These are phyloP conservation scores for Apostasia ramifera DNA, from an alignment of 106 monocot genomes.

Conservation along the genomic window DNA sequence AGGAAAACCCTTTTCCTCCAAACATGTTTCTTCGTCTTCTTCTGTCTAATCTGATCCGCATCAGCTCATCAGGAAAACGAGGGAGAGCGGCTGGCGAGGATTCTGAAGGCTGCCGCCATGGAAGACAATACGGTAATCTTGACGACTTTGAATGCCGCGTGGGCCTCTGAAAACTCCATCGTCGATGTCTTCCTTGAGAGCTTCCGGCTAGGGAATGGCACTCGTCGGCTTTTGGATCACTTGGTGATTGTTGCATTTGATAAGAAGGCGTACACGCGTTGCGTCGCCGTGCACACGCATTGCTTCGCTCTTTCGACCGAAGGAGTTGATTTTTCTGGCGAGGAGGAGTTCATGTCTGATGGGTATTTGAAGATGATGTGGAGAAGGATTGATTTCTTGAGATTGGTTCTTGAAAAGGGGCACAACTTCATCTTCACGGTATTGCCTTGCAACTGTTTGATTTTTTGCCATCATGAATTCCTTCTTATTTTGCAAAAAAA, in stretches of 20 bases:
- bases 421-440: constrained; percentile 79
- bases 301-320: constrained; percentile 46
- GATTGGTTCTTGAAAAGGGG: constrained; percentile 49
- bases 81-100: constrained; percentile 23
- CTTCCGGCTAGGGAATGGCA: constrained; percentile 42
- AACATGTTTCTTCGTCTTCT: too few species aligned
- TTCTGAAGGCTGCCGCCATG: constrained; percentile 47
- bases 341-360: constrained; percentile 50
- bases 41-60: background rate
- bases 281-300: constrained; percentile 40
- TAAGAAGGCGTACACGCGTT: constrained; percentile 36
- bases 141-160: constrained; percentile 65
- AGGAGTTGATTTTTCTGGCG: constrained; percentile 55
- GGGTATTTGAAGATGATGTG: constrained; percentile 79
- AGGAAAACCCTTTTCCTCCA: too few species aligned
- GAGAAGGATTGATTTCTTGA: constrained; percentile 59
- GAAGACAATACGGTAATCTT: constrained; percentile 55
- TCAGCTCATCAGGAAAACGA: constrained; percentile 32
- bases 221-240: constrained; percentile 42
- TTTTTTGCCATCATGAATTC: too few species aligned
- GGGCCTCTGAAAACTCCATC: constrained; percentile 41
- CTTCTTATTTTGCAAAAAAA: too few species aligned
- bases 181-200: constrained; percentile 63
- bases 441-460: background rate
- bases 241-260: constrained; percentile 58